These are phyloP conservation scores for Plasmodium vivax DNA, from an alignment of 169 alveolate species.

Conservation along the genomic window DNA sequence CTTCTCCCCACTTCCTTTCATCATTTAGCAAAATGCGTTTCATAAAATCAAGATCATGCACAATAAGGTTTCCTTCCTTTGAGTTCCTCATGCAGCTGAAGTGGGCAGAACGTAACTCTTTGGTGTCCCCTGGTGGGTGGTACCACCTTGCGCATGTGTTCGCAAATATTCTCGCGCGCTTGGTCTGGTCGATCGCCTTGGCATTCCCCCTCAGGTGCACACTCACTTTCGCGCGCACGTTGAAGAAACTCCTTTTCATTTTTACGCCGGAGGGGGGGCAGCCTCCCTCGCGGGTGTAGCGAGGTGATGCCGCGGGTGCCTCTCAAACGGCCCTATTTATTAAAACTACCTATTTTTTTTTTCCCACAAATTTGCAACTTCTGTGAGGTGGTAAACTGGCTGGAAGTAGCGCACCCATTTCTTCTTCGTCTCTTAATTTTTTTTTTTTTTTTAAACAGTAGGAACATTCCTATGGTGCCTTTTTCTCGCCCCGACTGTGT, in stretches of 20 bases:
- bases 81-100: neutral
- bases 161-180: neutral
- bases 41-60: constrained; percentile 71
- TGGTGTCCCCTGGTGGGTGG: neutral
- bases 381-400: neutral
- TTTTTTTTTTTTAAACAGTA: neutral
- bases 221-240: neutral
- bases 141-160: neutral
- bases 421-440: neutral
- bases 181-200: neutral
- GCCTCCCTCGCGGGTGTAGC: neutral
- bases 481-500: neutral
- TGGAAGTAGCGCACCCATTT: neutral
- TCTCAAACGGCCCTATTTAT: neutral
- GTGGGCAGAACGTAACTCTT: neutral
- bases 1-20: neutral
- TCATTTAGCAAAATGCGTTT: constrained; percentile 51
- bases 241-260: neutral
- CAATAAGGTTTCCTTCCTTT: neutral
- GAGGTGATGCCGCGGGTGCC: neutral
- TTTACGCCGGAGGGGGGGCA: neutral
- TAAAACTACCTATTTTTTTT: neutral
- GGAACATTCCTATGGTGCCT: neutral
- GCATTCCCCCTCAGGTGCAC: neutral
- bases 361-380: neutral